Percentiles rank a stretch among this genome's conserved stretches.
These are phyloP conservation scores for Mortierella sp. DNA, from an alignment of 371 early-diverging fungal genomes.

Conservation along the genomic window DNA sequence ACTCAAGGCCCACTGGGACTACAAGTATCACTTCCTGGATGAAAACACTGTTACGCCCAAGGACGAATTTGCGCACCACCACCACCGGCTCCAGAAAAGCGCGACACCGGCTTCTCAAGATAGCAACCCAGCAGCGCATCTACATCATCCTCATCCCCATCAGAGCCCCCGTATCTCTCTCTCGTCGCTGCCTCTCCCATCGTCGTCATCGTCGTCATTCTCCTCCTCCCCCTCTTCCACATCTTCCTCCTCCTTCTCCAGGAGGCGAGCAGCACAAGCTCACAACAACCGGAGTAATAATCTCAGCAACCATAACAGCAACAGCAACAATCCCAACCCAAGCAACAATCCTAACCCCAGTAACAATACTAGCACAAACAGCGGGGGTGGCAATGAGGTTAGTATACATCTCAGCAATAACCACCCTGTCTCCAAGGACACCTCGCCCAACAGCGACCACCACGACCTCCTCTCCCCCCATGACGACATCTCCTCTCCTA, in stretches of 20 bases:
- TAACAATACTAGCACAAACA: not conserved
- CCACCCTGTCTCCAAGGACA: not conserved
- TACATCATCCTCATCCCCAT: not conserved
- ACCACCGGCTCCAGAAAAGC: constrained; percentile 50
- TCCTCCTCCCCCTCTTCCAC: constrained; percentile 28
- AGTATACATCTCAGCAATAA: constrained; percentile 9
- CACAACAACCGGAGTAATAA: constrained; percentile 14
- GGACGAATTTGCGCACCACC: constrained; percentile 52
- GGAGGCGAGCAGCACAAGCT: constrained; percentile 36
- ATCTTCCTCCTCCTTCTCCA: constrained; percentile 46
- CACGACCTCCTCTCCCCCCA: not conserved
- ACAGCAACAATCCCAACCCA: not conserved
- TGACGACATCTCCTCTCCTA: not conserved
- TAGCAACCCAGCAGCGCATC: not conserved
- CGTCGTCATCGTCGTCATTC: constrained; percentile 42
- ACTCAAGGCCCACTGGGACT: constrained; percentile 54
- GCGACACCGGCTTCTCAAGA: constrained; percentile 22
- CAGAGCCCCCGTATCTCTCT: constrained; percentile 26
- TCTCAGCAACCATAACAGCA: not conserved
- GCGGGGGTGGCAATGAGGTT: not conserved
- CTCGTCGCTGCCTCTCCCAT: constrained; percentile 29
- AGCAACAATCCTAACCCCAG: too few relatives aligned
- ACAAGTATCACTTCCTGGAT: constrained; percentile 51
- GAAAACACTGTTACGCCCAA: constrained; percentile 56
- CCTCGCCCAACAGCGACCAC: not conserved